These are phyloP conservation scores for Scedosporium aurantiacum DNA, from an alignment of 2,329 filamentous ascomycete genomes.

Conservation along the genomic window DNA sequence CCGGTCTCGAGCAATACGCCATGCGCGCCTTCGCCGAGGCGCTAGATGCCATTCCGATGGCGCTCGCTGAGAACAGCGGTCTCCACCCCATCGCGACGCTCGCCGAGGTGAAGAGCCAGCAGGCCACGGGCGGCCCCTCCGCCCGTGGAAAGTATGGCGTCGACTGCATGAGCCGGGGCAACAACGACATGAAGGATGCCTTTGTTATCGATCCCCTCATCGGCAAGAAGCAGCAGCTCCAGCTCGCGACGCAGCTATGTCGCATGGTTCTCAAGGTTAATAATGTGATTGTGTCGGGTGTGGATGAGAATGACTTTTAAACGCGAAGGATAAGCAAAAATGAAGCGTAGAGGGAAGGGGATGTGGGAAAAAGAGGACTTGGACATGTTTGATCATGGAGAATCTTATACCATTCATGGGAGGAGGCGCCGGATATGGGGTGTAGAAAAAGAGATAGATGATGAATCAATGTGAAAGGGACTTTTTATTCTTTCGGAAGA, in stretches of 20 bases:
- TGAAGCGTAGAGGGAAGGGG: neutral
- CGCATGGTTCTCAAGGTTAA: conserved; percentile 97
- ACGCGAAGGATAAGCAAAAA: neutral
- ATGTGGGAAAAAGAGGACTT: too few species aligned
- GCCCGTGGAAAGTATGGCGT: conserved; percentile 64
- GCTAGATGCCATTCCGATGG: conserved; percentile 87
- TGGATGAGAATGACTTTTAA: conserved; percentile 80
- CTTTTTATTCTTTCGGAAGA: neutral
- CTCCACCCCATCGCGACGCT: conserved; percentile 92
- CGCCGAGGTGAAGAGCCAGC: conserved; percentile 89
- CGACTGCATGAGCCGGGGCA: conserved; percentile 93
- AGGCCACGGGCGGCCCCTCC: conserved; percentile 59
- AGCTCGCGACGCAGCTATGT: conserved; percentile 93
- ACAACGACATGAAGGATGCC: conserved; percentile 93
- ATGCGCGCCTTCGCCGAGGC: conserved; percentile 98
- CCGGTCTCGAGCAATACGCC: conserved; percentile 95
- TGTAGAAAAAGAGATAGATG: conserved; percentile 2
- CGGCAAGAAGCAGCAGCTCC: conserved; percentile 92
- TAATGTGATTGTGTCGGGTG: conserved; percentile 86
- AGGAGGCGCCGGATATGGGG: neutral
- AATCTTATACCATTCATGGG: neutral
- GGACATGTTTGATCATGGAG: neutral
- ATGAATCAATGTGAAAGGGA: neutral
- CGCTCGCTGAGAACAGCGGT: conserved; percentile 92
- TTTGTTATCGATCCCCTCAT: conserved; percentile 98